phyloP scores from a whole-genome alignment of 352 stramenopile species.

The Lagenidium giganteum region DNA sequence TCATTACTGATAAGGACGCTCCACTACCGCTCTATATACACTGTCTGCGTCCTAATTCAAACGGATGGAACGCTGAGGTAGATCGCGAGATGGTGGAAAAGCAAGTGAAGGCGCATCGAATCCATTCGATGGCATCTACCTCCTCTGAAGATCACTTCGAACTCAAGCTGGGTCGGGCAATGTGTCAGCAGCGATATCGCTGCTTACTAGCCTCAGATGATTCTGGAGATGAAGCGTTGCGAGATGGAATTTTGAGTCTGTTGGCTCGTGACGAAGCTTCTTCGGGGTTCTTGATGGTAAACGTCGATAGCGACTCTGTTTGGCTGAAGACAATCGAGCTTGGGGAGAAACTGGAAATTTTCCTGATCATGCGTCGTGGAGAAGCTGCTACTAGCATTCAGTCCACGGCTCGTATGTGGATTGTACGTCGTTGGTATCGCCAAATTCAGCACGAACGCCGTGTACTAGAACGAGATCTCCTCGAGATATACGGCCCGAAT shows the following conservation, averaged over 20 bases:
- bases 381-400: constrained; percentile 15
- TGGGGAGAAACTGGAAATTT: constrained; percentile 14
- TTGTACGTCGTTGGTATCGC: constrained; percentile 10
- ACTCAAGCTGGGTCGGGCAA: not conserved
- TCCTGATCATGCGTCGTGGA: constrained; percentile 7
- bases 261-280: too few relatives aligned
- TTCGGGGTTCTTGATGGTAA: not conserved
- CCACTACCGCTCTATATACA: constrained; percentile 13
- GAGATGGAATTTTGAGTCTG: too few relatives aligned
- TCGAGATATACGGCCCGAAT: constrained; percentile 16
- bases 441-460: constrained; percentile 9
- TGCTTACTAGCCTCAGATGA: not conserved
- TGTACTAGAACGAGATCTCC: constrained; percentile 6
- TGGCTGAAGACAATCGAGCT: constrained; percentile 5
- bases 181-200: constrained; percentile 10
- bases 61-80: constrained; percentile 1
- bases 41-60: constrained; percentile 11
- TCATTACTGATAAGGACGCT: not conserved
- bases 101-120: constrained; percentile 13
- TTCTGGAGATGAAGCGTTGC: constrained; percentile 2
- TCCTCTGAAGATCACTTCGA: not conserved
- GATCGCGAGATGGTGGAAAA: constrained; percentile 6
- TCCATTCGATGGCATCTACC: constrained; percentile 1
- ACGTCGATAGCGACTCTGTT: not conserved
- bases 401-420: constrained; percentile 6